Percentiles rank a stretch among this genome's conserved stretches.
These are phyloP conservation scores for Hemerocallis citrina DNA, from an alignment of 106 monocot genomes.

Conservation along the genomic window DNA sequence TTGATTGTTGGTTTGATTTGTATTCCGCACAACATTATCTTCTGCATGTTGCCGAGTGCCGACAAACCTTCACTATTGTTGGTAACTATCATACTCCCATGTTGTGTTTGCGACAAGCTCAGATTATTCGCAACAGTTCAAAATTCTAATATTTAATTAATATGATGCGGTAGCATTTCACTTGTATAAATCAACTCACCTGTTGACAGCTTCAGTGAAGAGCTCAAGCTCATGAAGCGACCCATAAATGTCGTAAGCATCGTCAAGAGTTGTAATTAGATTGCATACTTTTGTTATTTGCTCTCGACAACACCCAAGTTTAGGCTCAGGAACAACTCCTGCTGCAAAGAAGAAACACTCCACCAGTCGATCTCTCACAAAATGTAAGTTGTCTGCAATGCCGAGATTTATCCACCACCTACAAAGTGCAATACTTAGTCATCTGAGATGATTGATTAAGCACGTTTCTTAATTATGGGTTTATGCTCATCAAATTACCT, in stretches of 20 bases:
- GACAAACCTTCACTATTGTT: too few species aligned
- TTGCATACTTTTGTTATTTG: conserved; percentile 1
- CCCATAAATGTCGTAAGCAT: conserved; percentile 19
- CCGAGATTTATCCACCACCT: conserved; percentile 12
- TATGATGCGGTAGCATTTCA: too few species aligned
- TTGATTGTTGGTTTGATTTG: too few species aligned
- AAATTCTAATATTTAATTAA: too few species aligned
- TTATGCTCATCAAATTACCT: background rate
- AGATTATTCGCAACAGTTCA: too few species aligned
- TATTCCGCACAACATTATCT: too few species aligned
- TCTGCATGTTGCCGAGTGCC: too few species aligned
- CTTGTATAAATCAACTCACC: too few species aligned
- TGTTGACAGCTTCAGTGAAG: conserved; percentile 15
- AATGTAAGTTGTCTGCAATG: conserved; percentile 5
- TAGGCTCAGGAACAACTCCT: conserved; percentile 1
- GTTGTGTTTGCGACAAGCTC: too few species aligned
- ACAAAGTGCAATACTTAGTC: background rate
- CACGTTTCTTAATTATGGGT: background rate
- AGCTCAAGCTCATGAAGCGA: conserved; percentile 14
- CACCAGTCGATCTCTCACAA: conserved; percentile 9
- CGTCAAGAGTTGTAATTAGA: conserved; percentile 15
- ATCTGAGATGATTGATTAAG: background rate
- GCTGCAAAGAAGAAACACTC: conserved; percentile 11
- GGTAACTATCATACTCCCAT: too few species aligned
- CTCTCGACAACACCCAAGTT: conserved; percentile 2